Evolutionary conservation across 371 early-diverging fungal species (phyloP).

Genomic region (Apophysomyces ossiformis): DNA sequence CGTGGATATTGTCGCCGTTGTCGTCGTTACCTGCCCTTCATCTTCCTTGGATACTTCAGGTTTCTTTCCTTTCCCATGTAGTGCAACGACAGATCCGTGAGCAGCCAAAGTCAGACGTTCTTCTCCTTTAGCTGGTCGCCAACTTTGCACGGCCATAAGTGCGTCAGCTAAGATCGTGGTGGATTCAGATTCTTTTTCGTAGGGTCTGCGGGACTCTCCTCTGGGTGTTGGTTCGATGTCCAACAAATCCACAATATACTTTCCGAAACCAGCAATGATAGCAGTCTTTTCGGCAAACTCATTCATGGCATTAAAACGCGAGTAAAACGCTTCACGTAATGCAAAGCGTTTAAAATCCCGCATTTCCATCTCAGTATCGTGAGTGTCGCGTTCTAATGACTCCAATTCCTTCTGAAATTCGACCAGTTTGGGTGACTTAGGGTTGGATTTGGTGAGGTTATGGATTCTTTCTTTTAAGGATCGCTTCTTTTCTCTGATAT

Average conservation of each 20-base stretch:
- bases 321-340: conserved; percentile 51
- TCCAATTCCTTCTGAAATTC: conserved; percentile 46
- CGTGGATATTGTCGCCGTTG: conserved; percentile 6
- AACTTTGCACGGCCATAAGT: conserved; percentile 41
- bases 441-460: conserved; percentile 32
- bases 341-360: conserved; percentile 57
- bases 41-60: conserved; percentile 4
- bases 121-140: conserved; percentile 44
- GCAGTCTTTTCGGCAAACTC: conserved; percentile 51
- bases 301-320: conserved; percentile 53
- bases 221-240: conserved; percentile 44
- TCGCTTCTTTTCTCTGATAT: conserved; percentile 50
- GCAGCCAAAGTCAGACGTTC: conserved; percentile 44
- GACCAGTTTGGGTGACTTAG: conserved; percentile 38
- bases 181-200: conserved; percentile 41
- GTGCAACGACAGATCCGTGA: background rate
- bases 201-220: conserved; percentile 33
- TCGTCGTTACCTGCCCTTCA: background rate
- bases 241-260: conserved; percentile 50
- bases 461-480: conserved; percentile 40
- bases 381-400: conserved; percentile 46
- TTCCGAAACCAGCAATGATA: conserved; percentile 54
- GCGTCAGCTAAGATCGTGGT: conserved; percentile 46
- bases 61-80: background rate
- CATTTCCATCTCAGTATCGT: conserved; percentile 47